Conservation (phyloP, 495 filamentous ascomycete species). For the Penicillium steckii region DNA sequence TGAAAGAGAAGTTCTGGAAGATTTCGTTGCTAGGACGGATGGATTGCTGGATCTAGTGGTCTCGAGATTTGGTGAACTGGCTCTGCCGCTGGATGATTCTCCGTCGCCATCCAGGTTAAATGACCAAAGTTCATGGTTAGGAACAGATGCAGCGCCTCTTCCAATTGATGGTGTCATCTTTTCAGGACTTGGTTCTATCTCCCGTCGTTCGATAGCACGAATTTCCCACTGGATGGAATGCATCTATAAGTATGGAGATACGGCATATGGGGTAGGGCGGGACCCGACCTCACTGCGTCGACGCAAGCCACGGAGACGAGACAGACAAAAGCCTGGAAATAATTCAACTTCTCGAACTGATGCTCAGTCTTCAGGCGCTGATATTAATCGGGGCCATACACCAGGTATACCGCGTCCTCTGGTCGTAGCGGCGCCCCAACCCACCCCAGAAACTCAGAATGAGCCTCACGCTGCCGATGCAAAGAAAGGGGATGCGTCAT, state of each 20-base stretch:
- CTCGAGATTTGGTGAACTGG: slow-evolving; percentile 71
- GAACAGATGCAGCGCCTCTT: slow-evolving; percentile 57
- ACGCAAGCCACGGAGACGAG: slow-evolving; percentile 34
- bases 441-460: slow-evolving; percentile 14
- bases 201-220: slow-evolving; percentile 59
- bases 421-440: slow-evolving; percentile 27
- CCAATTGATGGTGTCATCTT: slow-evolving; percentile 82
- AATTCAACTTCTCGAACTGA: slow-evolving; percentile 3
- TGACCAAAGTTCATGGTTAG: slow-evolving; percentile 56
- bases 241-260: slow-evolving; percentile 72
- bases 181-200: slow-evolving; percentile 68
- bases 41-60: slow-evolving; percentile 83
- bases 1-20: slow-evolving; percentile 87
- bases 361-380: slow-evolving; percentile 19
- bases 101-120: slow-evolving; percentile 2
- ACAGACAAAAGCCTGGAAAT: slow-evolving; percentile 8
- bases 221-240: slow-evolving; percentile 82
- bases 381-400: slow-evolving; percentile 23
- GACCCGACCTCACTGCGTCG: slow-evolving; percentile 61
- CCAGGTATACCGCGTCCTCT: slow-evolving; percentile 49
- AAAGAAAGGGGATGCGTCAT: slow-evolving; percentile 16
- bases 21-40: slow-evolving; percentile 61
- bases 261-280: slow-evolving; percentile 77
- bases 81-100: slow-evolving; percentile 7
- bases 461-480: slow-evolving; percentile 6